These are phyloP conservation scores for Cladobotryum protrusum DNA, from an alignment of 2,329 filamentous ascomycete genomes.

Conservation along the genomic window DNA sequence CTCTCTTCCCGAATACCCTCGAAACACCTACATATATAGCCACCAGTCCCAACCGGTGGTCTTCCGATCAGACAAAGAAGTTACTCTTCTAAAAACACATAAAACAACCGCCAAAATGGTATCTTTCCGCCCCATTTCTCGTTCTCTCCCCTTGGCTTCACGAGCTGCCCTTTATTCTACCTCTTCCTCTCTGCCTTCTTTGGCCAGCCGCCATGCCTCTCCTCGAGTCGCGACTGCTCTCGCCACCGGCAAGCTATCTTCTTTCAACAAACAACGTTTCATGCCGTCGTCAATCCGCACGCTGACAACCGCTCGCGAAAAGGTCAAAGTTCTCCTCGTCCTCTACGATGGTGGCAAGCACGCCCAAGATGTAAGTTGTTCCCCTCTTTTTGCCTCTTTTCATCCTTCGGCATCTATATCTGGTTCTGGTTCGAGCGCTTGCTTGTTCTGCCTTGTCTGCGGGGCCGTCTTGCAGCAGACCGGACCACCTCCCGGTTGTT, in stretches of 20 bases:
- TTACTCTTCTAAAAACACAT: background rate
- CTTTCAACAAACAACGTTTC: constrained; percentile 6
- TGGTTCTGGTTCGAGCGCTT: background rate
- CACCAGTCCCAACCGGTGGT: too few relatives aligned
- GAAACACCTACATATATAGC: too few relatives aligned
- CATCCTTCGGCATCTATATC: background rate
- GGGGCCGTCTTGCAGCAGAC: constrained; percentile 1
- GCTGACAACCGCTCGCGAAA: constrained; percentile 40
- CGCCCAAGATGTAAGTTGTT: constrained; percentile 65
- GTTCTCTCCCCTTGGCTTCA: constrained; percentile 19
- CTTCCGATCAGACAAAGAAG: constrained; percentile 1
- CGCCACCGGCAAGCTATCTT: constrained; percentile 31
- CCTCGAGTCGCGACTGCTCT: constrained; percentile 36
- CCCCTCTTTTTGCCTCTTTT: background rate
- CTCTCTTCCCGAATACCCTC: too few relatives aligned
- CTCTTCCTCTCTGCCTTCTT: constrained; percentile 15
- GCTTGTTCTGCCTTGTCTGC: background rate
- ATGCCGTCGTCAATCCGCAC: constrained; percentile 48
- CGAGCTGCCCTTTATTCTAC: constrained; percentile 22
- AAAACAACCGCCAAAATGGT: constrained; percentile 25
- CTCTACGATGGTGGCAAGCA: constrained; percentile 90
- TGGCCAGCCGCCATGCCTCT: constrained; percentile 14
- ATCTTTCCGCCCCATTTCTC: constrained; percentile 24
- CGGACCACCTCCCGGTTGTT: background rate
- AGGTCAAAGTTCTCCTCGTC: constrained; percentile 94